Evolutionary conservation across 768 basidiomycete species (phyloP).

Genomic region (Xanthoconium stramineum): DNA sequence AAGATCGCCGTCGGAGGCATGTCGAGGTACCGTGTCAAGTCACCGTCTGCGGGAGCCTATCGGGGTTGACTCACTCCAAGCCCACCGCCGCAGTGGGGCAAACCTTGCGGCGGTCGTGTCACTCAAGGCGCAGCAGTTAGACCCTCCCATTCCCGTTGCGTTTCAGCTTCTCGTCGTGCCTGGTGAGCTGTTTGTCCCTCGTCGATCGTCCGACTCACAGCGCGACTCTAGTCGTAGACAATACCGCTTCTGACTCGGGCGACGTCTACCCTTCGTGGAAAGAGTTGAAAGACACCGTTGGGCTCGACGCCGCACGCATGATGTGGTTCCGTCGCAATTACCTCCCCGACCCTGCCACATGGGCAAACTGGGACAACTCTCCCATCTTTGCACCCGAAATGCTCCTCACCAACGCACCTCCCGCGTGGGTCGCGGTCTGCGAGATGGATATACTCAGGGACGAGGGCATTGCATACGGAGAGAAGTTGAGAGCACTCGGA

Average conservation of each 20-base stretch:
- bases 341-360: conserved; percentile 56
- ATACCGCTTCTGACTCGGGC: conserved; percentile 49
- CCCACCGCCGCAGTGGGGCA: conserved; percentile 47
- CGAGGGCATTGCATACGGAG: conserved; percentile 63
- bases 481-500: conserved; percentile 51
- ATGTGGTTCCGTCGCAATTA: conserved; percentile 69
- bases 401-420: conserved; percentile 47
- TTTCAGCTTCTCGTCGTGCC: conserved; percentile 73
- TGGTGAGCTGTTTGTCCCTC: conserved; percentile 12
- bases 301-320: conserved; percentile 62
- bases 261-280: conserved; percentile 48
- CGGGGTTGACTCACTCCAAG: background rate
- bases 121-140: conserved; percentile 52
- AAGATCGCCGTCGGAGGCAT: conserved; percentile 69
- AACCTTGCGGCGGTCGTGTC: conserved; percentile 66
- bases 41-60: background rate
- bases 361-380: conserved; percentile 65
- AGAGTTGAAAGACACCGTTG: conserved; percentile 54
- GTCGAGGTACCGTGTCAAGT: conserved; percentile 48
- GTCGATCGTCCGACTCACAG: background rate
- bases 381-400: conserved; percentile 66
- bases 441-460: conserved; percentile 66
- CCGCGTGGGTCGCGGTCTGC: conserved; percentile 59
- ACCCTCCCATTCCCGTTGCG: conserved; percentile 50
- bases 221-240: conserved; percentile 49